Base-by-base conservation (phyloP, 1,139 yeast species). In the Candida labiduridarum region DNA sequence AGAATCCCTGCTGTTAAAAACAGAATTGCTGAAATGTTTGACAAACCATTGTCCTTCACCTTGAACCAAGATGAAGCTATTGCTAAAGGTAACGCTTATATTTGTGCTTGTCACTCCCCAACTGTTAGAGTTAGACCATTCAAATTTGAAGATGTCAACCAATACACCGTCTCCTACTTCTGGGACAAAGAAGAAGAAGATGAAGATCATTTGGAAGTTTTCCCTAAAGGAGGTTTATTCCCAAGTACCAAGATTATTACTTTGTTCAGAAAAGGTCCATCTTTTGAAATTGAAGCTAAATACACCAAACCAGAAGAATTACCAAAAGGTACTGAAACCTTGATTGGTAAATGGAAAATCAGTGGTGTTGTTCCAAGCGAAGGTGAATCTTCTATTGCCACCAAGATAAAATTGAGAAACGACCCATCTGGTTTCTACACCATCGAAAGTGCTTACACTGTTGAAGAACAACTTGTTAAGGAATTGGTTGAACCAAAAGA, bases 31-130 rank as follows among this genome's bases (percentile, higher is more conserved):
- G 89, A 87, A 67, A 79, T 89, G 58, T 90, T 94, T 68, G 91
- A 89, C 68, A 90, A 90, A 80, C 87, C 79, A 62, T 82, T 94
- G 68, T 89, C 97, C 43, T 89, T 89, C 79, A 95, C 98, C 62
- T 84, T 95, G 76, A 94, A 95, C 83, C 98, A 92, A 79, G 99
- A 94, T 69, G 99, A 94, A 82, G 97, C 99, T 57, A 87, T 92
- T 71, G 98, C 99, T 55, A 89, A 95, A 74, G 99, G 99, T 80
- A 96, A 96, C 62, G 97, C 99, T 50, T 95, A 94, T 76, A 89
- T 95, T 66, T 94, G 99, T 75, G 99, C 99, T 62, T 89, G 92
- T 76, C 98, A 92, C 82, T 94, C 99, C 30, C 99, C 99, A 74
- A 92, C 97, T 59, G 85, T 94, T 66, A 89, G 99, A 79, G 99